phyloP scores from a whole-genome alignment of 441 rosid species.

The Erodium moschatum region DNA sequence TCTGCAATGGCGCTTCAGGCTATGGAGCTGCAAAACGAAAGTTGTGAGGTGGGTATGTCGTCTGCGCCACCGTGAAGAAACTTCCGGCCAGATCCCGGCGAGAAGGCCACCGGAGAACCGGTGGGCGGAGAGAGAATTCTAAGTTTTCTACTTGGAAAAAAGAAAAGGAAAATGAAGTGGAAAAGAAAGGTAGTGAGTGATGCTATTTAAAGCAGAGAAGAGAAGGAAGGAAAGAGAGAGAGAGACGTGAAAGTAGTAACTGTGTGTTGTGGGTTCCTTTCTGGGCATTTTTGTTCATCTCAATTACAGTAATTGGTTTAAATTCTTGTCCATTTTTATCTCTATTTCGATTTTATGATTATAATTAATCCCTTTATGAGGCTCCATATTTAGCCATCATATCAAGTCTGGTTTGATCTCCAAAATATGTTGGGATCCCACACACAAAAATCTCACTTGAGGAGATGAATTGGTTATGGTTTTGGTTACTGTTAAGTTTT shows the following conservation, averaged over 20 bases:
- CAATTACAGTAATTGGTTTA: background rate
- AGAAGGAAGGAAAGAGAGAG: background rate
- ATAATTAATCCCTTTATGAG: no score
- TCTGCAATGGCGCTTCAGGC: background rate
- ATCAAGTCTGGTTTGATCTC: background rate
- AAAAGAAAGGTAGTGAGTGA: background rate
- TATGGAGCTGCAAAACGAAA: background rate
- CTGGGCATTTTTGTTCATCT: background rate
- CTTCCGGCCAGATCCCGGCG: conserved; percentile 1
- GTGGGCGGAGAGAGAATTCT: background rate
- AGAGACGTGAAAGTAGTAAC: background rate
- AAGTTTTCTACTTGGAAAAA: background rate
- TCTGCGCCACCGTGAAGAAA: background rate
- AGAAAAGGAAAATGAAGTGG: background rate
- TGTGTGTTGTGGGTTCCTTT: background rate
- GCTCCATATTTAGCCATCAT: no score
- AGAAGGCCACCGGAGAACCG: conserved; percentile 2
- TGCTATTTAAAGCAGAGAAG: background rate
- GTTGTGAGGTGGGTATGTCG: background rate
- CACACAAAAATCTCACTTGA: background rate
- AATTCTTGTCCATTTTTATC: background rate
- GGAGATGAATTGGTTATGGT: background rate
- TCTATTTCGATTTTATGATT: no score
- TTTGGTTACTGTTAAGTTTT: no score
- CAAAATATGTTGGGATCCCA: background rate